Base-by-base conservation (phyloP, 371 early-diverging fungal genomes). In the Actinomortierella ambigua region DNA sequence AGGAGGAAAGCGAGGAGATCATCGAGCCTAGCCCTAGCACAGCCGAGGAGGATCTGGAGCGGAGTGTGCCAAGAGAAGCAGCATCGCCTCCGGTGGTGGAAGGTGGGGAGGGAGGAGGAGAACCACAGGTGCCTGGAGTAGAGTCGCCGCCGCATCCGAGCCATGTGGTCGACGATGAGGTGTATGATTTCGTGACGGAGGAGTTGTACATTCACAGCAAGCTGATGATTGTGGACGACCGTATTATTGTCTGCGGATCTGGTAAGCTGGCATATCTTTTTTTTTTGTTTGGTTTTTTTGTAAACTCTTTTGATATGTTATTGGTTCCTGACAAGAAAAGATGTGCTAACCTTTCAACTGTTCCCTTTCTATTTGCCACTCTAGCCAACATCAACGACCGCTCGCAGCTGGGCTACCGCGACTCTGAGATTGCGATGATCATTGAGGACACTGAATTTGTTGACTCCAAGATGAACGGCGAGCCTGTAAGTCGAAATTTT, bases 131-230 rank as follows among this genome's bases (percentile, higher is more conserved):
- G 26, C 34, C 63, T 7, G 68, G 51, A 13, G 73, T 48, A 28
- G 57, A 68, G 23, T 17, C 42, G n/a, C 15, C 5, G 8, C 18
- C 29, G 23, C 20, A 18, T 41, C 34, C 34, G 11, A 11, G 34
- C 47, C 20, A 47, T 13, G 55, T 58, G 1, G 56, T 61, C 42
- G 69, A 63, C 1, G 68, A 80, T 53, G 59, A 78, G 53, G 79
- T 76, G 1, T 71, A 76, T 34, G 69, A 78, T 55, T 85, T 85
- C 71, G 90, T 93, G 0, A 90, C 90, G 6, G 96, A 97, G 71
- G 83, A 91, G 51, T 77, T 96, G 41, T 96, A 97, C 69, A 87
- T 96, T 50, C 98, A 97, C 77, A 88, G 90, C 68, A 97, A 97
- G 68, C 65, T 96, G 42, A 85, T 96, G 88, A 94, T 97, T 66